Conservation (phyloP, 2,329 filamentous ascomycete species). For the Dissoconium aciculare region DNA sequence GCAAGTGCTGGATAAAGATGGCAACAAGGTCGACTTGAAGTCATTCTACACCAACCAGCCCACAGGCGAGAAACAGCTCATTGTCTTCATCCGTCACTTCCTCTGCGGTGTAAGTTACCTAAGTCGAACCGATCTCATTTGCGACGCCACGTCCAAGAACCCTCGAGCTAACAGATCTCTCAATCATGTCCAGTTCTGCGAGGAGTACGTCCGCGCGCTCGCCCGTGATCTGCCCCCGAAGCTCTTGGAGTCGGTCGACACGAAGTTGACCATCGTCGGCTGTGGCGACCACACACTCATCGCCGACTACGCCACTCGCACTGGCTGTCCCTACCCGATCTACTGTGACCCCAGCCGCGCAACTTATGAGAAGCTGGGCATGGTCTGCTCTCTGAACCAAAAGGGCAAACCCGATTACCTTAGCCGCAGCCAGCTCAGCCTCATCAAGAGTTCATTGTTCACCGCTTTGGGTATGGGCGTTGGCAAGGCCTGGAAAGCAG, state of each 20-base stretch:
- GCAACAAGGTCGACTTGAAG: constrained; percentile 16
- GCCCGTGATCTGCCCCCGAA: constrained; percentile 13
- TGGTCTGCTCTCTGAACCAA: constrained; percentile 16
- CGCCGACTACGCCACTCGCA: constrained; percentile 18
- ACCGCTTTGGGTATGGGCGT: constrained; percentile 5
- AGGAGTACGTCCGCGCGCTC: constrained; percentile 22
- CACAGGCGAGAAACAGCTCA: constrained; percentile 15
- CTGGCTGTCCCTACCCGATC: constrained; percentile 18
- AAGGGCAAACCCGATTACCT: constrained; percentile 18
- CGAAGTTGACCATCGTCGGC: constrained; percentile 22
- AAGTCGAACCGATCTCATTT: no score
- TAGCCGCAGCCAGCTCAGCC: constrained; percentile 13
- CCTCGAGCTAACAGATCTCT: neutral
- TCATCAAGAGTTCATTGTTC: constrained; percentile 1
- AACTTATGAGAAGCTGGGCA: constrained; percentile 21
- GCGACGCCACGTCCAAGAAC: neutral
- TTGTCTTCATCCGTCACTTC: constrained; percentile 28
- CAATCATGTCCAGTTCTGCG: constrained; percentile 17
- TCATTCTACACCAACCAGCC: constrained; percentile 14
- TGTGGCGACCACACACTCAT: constrained; percentile 22
- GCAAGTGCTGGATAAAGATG: constrained; percentile 15
- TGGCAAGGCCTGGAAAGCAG: constrained; percentile 12
- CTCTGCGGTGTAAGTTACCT: constrained; percentile 24
- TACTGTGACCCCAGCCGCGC: constrained; percentile 21
- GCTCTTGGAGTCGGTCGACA: constrained; percentile 12